These are phyloP conservation scores for Diversispora eburnea DNA, from an alignment of 192 early-diverging fungal genomes.

Conservation along the genomic window DNA sequence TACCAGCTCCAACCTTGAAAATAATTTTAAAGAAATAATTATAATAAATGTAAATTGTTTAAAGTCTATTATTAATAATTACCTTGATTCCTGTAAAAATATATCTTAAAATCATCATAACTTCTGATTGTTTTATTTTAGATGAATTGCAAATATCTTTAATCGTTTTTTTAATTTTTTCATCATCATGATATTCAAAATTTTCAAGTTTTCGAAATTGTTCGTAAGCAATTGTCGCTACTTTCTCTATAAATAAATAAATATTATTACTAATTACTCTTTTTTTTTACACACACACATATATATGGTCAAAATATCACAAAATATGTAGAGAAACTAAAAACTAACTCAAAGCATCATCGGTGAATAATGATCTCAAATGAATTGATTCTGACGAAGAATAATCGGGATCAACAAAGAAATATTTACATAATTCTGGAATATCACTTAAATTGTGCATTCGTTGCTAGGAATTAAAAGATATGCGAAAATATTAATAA, in stretches of 20 bases:
- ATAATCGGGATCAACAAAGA: slow-evolving; percentile 52
- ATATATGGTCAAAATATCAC: background rate
- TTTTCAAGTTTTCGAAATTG: slow-evolving; percentile 27
- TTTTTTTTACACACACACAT: no score
- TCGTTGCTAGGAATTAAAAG: slow-evolving; percentile 37
- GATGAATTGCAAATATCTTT: slow-evolving; percentile 37
- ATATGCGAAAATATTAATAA: background rate
- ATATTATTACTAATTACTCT: background rate
- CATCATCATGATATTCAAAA: slow-evolving; percentile 29
- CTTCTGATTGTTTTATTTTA: slow-evolving; percentile 44
- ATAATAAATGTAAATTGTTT: background rate
- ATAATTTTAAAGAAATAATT: background rate
- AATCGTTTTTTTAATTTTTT: slow-evolving; percentile 34
- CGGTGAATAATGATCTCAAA: slow-evolving; percentile 38
- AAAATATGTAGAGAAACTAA: slow-evolving; percentile 2
- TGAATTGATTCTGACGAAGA: slow-evolving; percentile 37
- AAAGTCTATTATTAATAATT: slow-evolving; percentile 6
- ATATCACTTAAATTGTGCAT: slow-evolving; percentile 57
- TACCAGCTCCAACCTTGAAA: slow-evolving; percentile 50
- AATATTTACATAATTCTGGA: slow-evolving; percentile 48
- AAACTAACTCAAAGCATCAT: slow-evolving; percentile 33
- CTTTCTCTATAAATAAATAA: background rate
- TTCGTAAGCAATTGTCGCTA: slow-evolving; percentile 27
- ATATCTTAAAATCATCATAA: slow-evolving; percentile 64
- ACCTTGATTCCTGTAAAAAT: slow-evolving; percentile 60